Evolutionary conservation across 805 yeast species (phyloP), one percentile per base, ranked within the genome.

Genomic region (Candida xyloterini): DNA sequence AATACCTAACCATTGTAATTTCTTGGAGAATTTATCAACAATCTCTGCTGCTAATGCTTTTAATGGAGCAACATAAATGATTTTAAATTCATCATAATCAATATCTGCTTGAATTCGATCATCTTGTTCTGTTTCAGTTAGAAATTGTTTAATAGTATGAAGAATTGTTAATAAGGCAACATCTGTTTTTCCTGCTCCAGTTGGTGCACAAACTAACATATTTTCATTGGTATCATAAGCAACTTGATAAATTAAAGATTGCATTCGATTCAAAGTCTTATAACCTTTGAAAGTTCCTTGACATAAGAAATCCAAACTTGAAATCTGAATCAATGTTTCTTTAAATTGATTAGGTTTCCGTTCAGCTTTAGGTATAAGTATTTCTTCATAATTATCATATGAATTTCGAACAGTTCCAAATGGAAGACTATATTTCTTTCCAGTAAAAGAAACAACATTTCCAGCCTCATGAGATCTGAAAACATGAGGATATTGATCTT

Each of bases 121-220:
- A 4, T 66, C 74, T 1, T 72, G 66, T 35, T 61, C 63, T 1
- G 72, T 64, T 39, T 77, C 78, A 0, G 77, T 72, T 0, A 80
- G 72, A 57, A 74, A 82, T 56, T 86, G 95, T 25, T 79, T 76
- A 10, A 91, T 81, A 0, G 93, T 77, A 53, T 84, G 91, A 37
- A 90, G 66, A 46, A 90, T 79, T 0, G 96, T 70, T 27, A 90
- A 66, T 43, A 90, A 63, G 0, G 97, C 97, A 20, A 90, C 91
- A 61, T 90, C 96, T 0, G 97, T 90, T 58, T 90, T 90, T 75
- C 97, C 97, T 5, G 97, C 96, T 72, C 97, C 97, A 0, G 97
- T 90, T 1, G 97, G 97, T 0, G 97, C 96, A 77, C 97, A 90
- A 4, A 90, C 88, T 35, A 90, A 67, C 96, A 93, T 86, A 56